Percentiles rank a stretch among this genome's conserved stretches.
These are phyloP conservation scores for Stygiomarasmius scandens DNA, from an alignment of 1,284 basidiomycete species.

Conservation along the genomic window DNA sequence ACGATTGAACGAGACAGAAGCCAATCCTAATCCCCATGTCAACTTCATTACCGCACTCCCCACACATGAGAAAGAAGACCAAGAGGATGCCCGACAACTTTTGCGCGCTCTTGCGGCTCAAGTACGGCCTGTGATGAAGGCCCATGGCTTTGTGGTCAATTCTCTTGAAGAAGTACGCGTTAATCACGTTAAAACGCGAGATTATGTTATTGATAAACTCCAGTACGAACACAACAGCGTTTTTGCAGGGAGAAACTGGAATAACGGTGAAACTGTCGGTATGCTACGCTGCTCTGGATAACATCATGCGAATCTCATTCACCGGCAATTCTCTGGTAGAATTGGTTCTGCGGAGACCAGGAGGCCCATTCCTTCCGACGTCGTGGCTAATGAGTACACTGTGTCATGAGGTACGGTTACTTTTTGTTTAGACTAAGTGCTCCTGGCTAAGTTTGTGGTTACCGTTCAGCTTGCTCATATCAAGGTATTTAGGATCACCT, in stretches of 20 bases:
- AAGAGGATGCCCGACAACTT: slow-evolving; percentile 66
- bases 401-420: slow-evolving; percentile 77
- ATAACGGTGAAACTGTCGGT: slow-evolving; percentile 77
- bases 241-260: slow-evolving; percentile 82
- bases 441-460: slow-evolving; percentile 5
- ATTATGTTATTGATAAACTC: not conserved
- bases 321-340: slow-evolving; percentile 45
- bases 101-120: slow-evolving; percentile 78
- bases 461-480: slow-evolving; percentile 70
- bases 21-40: slow-evolving; percentile 73
- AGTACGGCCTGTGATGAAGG: slow-evolving; percentile 79
- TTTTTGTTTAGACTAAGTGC: not conserved
- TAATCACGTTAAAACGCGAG: not conserved
- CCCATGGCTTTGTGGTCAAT: slow-evolving; percentile 73
- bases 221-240: slow-evolving; percentile 77
- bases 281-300: slow-evolving; percentile 20
- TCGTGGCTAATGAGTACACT: slow-evolving; percentile 75
- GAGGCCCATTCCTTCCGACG: slow-evolving; percentile 61
- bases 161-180: slow-evolving; percentile 74
- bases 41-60: slow-evolving; percentile 76
- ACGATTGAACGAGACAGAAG: slow-evolving; percentile 67
- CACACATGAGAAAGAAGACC: slow-evolving; percentile 37
- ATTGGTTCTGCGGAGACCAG: slow-evolving; percentile 65
- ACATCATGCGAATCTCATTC: not conserved
- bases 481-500: slow-evolving; percentile 47